Evolutionary conservation across 2,329 filamentous ascomycete species (phyloP).

Genomic region (Calonectria crousiana): DNA sequence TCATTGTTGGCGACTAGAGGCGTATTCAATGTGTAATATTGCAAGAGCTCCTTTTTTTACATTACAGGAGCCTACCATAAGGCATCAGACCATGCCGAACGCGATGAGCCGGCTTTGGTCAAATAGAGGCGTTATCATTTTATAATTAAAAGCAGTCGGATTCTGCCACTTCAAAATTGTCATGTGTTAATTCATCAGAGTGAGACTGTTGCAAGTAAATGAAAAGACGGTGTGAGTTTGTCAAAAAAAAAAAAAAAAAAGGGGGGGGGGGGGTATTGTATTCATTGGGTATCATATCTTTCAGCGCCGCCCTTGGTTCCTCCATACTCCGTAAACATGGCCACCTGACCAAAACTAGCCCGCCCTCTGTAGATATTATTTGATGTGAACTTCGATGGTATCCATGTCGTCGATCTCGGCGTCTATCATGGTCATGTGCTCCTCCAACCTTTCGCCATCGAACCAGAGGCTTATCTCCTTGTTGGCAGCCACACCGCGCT

Average conservation of each 20-base stretch:
- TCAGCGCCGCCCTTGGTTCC: conserved; percentile 24
- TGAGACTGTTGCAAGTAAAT: not conserved
- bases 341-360: not conserved
- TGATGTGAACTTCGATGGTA: conserved; percentile 79
- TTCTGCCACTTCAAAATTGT: not conserved
- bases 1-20: conserved; percentile 10
- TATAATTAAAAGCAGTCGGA: not conserved
- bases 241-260: too few relatives aligned
- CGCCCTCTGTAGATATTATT: conserved; percentile 47
- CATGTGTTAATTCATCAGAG: not conserved
- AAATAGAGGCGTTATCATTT: conserved; percentile 20
- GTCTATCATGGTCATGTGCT: conserved; percentile 70
- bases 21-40: conserved; percentile 25
- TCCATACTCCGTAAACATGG: conserved; percentile 8
- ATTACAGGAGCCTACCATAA: not conserved
- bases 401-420: conserved; percentile 82
- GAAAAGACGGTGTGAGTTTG: not conserved
- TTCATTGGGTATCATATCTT: conserved; percentile 46
- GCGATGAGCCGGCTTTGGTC: not conserved
- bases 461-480: conserved; percentile 74
- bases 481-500: conserved; percentile 62
- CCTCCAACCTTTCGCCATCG: conserved; percentile 79
- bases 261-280: conserved; percentile 13
- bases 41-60: not conserved
- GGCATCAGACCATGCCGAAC: conserved; percentile 17